Base-by-base conservation (phyloP, 495 filamentous ascomycete genomes). In the Lasiosphaeris hirsuta region DNA sequence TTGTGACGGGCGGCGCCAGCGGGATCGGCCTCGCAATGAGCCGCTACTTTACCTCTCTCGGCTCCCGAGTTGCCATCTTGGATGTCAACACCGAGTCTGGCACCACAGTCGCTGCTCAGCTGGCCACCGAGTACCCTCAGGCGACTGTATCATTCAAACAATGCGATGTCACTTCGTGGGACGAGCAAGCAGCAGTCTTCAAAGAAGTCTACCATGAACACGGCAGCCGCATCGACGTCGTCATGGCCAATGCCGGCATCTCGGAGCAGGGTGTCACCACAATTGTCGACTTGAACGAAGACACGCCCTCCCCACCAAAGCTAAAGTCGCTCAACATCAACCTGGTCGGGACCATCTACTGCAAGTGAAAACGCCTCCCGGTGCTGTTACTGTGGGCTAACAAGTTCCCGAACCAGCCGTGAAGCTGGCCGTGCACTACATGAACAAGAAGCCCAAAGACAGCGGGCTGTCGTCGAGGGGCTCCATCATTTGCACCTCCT, bases 221-320 rank as follows among this genome's bases (percentile, higher is more conserved):
- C 51, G 54, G 55, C 7, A 72, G 73, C 6, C 58, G 69, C 0
- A 55, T 85, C 2, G 79, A 85, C 49, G 52, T 82, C 10, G 80
- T 82, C 2, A 74, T 83, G 59, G 80, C 81, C 14, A 84, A 84
- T 62, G 81, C 82, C 0, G 82, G 82, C 2, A 71, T 85, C 19
- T 73, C 73, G 0, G 79, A 82, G 63, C 69, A 72, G 19, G 75
- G 76, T 1, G 63, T 39, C 4, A 69, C 65, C 10, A 69, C 66
- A 14, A 43, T 69, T 2, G 60, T 69, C 10, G 58, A 65, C 8
- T 44, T 75, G 18, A 53, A 76, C 17, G 70, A 72, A 37, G 71
- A 64, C 8, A 63, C 63, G 18, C 77, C 74, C 0, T 54, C 59
- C 5, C 73, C 74, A 58, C 79, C 78, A 23, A 62, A 67, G 39